phyloP scores from a whole-genome alignment of 163 green algal genomes.

The Chlamydomonas reinhardtii region DNA sequence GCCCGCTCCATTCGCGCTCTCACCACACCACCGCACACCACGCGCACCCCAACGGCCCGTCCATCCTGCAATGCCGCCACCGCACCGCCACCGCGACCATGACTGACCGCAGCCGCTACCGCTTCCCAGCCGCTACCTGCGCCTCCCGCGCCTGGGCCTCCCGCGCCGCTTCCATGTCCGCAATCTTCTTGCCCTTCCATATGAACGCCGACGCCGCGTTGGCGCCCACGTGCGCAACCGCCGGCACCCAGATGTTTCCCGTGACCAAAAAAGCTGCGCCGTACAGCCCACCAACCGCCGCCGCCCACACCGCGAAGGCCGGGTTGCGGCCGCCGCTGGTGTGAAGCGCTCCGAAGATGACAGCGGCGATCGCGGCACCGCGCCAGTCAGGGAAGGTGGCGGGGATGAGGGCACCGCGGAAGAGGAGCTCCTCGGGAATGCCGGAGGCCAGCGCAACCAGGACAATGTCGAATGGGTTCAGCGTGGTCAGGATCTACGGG shows the following conservation, averaged over 20 bases:
- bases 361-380: conserved; percentile 75
- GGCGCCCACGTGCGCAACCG: conserved; percentile 74
- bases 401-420: conserved; percentile 84
- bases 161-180: too few relatives aligned
- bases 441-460: conserved; percentile 72
- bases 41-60: too few relatives aligned
- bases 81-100: too few relatives aligned
- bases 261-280: conserved; percentile 76
- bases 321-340: conserved; percentile 83
- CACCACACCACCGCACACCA: too few relatives aligned
- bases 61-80: too few relatives aligned
- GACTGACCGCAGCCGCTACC: too few relatives aligned
- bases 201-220: conserved; percentile 81
- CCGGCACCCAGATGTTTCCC: conserved; percentile 76
- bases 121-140: too few relatives aligned
- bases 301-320: conserved; percentile 85
- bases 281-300: conserved; percentile 78
- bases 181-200: conserved; percentile 57
- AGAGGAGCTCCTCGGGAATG: conserved; percentile 84
- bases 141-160: too few relatives aligned
- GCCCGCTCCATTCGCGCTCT: too few relatives aligned
- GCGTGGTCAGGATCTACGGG: conserved; percentile 70
- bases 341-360: conserved; percentile 84
- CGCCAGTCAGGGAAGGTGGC: conserved; percentile 81
- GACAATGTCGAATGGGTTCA: conserved; percentile 72